Base-by-base conservation (phyloP, 169 alveolate species). In the Plasmodium sp. region DNA sequence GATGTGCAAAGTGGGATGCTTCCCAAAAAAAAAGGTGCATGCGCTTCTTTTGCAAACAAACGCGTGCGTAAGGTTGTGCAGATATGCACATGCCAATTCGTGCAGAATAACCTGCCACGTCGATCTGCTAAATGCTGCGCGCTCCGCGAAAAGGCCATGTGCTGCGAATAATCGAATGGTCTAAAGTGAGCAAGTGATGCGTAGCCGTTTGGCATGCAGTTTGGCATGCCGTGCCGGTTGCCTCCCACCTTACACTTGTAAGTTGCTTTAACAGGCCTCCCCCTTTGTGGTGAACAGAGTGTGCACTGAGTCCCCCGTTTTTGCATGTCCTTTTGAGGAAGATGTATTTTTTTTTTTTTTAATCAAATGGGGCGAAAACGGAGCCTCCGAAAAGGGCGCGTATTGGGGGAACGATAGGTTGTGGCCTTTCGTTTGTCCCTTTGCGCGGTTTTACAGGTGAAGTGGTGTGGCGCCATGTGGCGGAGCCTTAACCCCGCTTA, bases 11-110 rank as follows among this genome's bases (percentile, higher is more conserved):
- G 72, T 18, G 67, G 62, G 34, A 81, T 48, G 33, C 33, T 81
- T 12, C 62, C 77, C 27, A 16, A 2, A 54, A 81, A 51, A 81
- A 54, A 33, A 81, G 77, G 16, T 81, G 90, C 90, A 81, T 81
- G 90, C 54, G 77, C 56, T 56, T 81, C 45, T 81, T 10, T 79
- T n/a, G 71, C 71, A 45, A 80, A 34, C 71, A 45, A 48, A 34
- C 33, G 33, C 73, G 56, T 41, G n/a, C 39, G 36, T 10, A 12
- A 41, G 33, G 33, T 36, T 41, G 54, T 79, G 56, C 27, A 79
- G 16, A 48, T 39, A 31, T 79, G 12, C 33, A 14, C 48, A 18
- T 36, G 41, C 22, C 18, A 18, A 16, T 79, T 36, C 54, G 56
- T 27, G 84, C 22, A 79, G 45, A 79, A 39, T 27, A 41, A 36